Conservation (phyloP, 345 rosid genomes). For the Aegle marmelos region DNA sequence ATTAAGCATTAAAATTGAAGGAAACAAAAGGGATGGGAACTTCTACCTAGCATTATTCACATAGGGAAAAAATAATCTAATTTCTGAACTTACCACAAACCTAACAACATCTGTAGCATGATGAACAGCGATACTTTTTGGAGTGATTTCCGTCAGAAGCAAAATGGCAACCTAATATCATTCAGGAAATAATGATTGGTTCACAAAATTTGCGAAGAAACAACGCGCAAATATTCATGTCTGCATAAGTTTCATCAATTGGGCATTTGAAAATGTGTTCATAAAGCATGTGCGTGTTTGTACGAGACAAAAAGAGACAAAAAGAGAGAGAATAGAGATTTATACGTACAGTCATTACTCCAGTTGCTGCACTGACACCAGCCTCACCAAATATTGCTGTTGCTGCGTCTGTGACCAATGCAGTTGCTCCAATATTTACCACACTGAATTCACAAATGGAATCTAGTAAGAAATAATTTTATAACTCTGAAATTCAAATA, state of each 20-base stretch:
- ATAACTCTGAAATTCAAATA: constrained; percentile 19
- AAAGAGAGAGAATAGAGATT: constrained; percentile 1
- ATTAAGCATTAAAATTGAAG: not conserved
- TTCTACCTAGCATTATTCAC: not conserved
- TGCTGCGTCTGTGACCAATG: constrained; percentile 96
- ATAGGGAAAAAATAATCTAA: not conserved
- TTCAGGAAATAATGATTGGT: constrained; percentile 5
- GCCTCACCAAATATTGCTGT: constrained; percentile 99
- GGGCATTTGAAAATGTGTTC: not conserved
- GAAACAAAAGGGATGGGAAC: not conserved
- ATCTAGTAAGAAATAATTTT: constrained; percentile 31
- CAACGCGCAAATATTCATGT: not conserved
- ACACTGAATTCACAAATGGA: constrained; percentile 53
- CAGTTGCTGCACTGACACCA: constrained; percentile 99
- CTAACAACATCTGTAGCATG: constrained; percentile 94
- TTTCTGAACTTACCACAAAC: constrained; percentile 68
- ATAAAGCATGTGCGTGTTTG: not conserved
- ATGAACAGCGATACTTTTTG: constrained; percentile 97
- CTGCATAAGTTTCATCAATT: not conserved
- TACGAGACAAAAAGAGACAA: not conserved
- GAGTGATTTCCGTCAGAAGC: constrained; percentile 97
- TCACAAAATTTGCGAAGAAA: constrained; percentile 11
- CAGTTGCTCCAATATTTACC: constrained; percentile 98
- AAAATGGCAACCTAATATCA: constrained; percentile 74
- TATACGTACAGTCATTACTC: constrained; percentile 90